Evolutionary conservation across 345 rosid species (phyloP).

Genomic region (Cochlearia excelsa): DNA sequence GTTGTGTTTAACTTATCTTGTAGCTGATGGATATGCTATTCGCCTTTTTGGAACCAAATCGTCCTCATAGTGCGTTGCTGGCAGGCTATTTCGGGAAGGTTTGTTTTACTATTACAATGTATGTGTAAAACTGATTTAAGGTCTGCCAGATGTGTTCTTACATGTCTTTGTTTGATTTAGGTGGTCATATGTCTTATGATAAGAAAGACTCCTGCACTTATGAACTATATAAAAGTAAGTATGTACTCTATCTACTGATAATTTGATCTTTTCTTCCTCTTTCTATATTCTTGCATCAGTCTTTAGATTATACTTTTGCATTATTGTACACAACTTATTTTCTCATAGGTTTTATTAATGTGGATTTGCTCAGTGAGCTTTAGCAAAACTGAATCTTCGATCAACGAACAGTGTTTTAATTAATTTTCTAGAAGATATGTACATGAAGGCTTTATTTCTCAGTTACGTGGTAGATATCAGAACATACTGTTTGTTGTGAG

Average conservation of each 20-base stretch:
- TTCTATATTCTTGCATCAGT: conserved; percentile 1
- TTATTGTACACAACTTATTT: conserved; percentile 9
- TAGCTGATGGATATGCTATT: conserved; percentile 90
- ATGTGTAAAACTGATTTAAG: conserved; percentile 9
- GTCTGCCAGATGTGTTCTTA: conserved; percentile 20
- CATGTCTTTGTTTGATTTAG: conserved; percentile 41
- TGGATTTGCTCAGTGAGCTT: conserved; percentile 2
- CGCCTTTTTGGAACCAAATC: conserved; percentile 81
- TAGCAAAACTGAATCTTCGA: conserved; percentile 14
- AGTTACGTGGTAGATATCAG: conserved; percentile 24
- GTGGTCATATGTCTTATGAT: conserved; percentile 91
- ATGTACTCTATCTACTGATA: conserved; percentile 1
- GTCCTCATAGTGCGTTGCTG: conserved; percentile 75
- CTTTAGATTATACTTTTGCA: not conserved
- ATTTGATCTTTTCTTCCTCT: not conserved
- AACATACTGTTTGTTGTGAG: not conserved
- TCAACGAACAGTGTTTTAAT: not conserved
- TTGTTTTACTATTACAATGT: conserved; percentile 7
- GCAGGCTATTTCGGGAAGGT: conserved; percentile 99
- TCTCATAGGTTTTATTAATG: not conserved
- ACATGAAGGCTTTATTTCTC: conserved; percentile 44
- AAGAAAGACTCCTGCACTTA: conserved; percentile 79
- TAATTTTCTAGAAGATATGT: too few species aligned
- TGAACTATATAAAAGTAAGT: conserved; percentile 89
- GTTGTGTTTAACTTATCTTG: conserved; percentile 21